Percentiles rank a stretch among this genome's conserved stretches.
These are phyloP conservation scores for Agaricus sinodeliciosus DNA, from an alignment of 768 basidiomycete species.

Conservation along the genomic window DNA sequence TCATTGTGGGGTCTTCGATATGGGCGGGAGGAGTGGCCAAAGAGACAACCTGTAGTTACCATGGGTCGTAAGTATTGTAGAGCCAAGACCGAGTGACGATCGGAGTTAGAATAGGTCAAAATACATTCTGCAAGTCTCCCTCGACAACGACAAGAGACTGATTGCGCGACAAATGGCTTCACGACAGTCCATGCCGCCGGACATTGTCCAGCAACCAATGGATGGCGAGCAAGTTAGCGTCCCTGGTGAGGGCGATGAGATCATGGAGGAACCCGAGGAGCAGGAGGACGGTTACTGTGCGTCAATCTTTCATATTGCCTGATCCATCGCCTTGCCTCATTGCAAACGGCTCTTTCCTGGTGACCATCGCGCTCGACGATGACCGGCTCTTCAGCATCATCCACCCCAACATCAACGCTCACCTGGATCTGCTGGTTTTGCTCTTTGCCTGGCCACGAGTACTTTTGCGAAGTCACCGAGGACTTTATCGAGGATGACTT, in stretches of 20 bases:
- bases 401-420: slow-evolving; percentile 83
- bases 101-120: slow-evolving; percentile 16
- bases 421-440: slow-evolving; percentile 98
- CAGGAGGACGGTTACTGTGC: slow-evolving; percentile 75
- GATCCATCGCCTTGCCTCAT: slow-evolving; percentile 12
- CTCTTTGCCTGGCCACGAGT: slow-evolving; percentile 91
- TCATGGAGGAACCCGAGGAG: slow-evolving; percentile 79
- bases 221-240: slow-evolving; percentile 59
- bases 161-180: slow-evolving; percentile 28
- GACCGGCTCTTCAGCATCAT: slow-evolving; percentile 56
- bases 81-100: slow-evolving; percentile 10
- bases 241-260: slow-evolving; percentile 60
- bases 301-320: slow-evolving; percentile 24
- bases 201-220: slow-evolving; percentile 43
- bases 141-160: background rate
- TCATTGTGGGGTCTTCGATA: slow-evolving; percentile 66
- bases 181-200: slow-evolving; percentile 29
- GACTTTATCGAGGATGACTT: slow-evolving; percentile 99
- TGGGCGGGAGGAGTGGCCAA: slow-evolving; percentile 38
- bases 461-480: slow-evolving; percentile 96
- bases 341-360: slow-evolving; percentile 10
- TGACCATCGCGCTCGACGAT: slow-evolving; percentile 17
- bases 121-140: slow-evolving; percentile 2
- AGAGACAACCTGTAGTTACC: slow-evolving; percentile 44
- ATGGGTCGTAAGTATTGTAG: slow-evolving; percentile 8